Percentiles rank a stretch among this genome's conserved stretches.
Evolutionary conservation across 2,329 filamentous ascomycete genomes (phyloP).

Genomic region (Calonectria honghensis): DNA sequence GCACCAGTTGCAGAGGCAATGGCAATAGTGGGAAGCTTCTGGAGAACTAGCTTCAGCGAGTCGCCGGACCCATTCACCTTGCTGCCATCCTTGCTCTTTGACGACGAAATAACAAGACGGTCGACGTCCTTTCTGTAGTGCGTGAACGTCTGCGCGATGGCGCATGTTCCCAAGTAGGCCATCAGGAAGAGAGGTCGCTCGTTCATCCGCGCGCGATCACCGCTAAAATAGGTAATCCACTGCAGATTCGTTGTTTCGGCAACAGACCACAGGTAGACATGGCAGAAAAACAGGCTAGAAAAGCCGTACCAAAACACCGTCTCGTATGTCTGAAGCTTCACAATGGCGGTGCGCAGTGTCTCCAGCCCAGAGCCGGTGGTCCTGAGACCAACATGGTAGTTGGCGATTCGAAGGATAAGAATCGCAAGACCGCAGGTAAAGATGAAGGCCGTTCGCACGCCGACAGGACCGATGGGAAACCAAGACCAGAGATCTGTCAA

Average conservation of each 20-base stretch:
- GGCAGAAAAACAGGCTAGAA: slow-evolving; percentile 86
- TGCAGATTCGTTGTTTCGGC: slow-evolving; percentile 77
- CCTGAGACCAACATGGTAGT: slow-evolving; percentile 84
- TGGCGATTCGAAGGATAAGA: slow-evolving; percentile 89
- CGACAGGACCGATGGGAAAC: slow-evolving; percentile 87
- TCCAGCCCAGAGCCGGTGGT: slow-evolving; percentile 82
- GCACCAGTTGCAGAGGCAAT: slow-evolving; percentile 63
- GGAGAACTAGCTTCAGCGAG: slow-evolving; percentile 60
- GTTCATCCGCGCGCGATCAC: slow-evolving; percentile 86
- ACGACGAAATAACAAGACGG: slow-evolving; percentile 69
- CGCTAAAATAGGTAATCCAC: slow-evolving; percentile 83
- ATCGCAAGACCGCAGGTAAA: slow-evolving; percentile 85
- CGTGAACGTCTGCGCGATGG: slow-evolving; percentile 78
- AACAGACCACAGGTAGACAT: slow-evolving; percentile 86
- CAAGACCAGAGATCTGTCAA: slow-evolving; percentile 85
- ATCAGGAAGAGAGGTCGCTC: slow-evolving; percentile 90
- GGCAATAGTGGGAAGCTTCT: slow-evolving; percentile 64
- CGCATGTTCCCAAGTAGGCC: slow-evolving; percentile 80
- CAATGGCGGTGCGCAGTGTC: slow-evolving; percentile 75
- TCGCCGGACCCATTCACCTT: slow-evolving; percentile 52
- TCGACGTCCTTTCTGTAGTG: slow-evolving; percentile 87
- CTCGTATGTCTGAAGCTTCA: slow-evolving; percentile 78
- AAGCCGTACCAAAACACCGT: slow-evolving; percentile 85
- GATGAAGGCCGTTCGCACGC: slow-evolving; percentile 83
- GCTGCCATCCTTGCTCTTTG: slow-evolving; percentile 53